Percentiles rank a stretch among this genome's conserved stretches.
phyloP scores from a whole-genome alignment of 2,329 filamentous ascomycete species.

The Trichoderma atrobrunneum region DNA sequence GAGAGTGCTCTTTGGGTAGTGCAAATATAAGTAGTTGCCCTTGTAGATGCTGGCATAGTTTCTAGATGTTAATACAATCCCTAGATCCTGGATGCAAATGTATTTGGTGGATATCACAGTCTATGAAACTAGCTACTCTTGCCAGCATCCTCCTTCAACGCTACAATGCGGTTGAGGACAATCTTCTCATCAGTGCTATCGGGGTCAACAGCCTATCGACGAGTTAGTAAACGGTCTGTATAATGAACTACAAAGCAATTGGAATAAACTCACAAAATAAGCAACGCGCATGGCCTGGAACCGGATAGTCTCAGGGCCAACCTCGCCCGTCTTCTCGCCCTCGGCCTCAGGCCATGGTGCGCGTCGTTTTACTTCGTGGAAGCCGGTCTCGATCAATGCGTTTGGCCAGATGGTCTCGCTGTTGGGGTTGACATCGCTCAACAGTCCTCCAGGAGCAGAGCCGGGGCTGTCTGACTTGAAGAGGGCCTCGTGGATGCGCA shows the following conservation, averaged over 20 bases:
- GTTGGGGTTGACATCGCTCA: slow-evolving; percentile 75
- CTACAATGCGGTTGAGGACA: slow-evolving; percentile 83
- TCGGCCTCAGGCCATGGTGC: slow-evolving; percentile 79
- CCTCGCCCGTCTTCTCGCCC: slow-evolving; percentile 46
- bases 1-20: background rate
- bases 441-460: slow-evolving; percentile 70
- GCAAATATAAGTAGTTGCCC: background rate
- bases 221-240: background rate
- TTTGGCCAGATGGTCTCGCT: slow-evolving; percentile 71
- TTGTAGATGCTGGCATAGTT: background rate
- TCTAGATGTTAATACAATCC: background rate
- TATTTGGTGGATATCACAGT: background rate
- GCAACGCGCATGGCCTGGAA: slow-evolving; percentile 86
- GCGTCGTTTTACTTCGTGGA: slow-evolving; percentile 67
- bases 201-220: slow-evolving; percentile 59
- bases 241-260: background rate
- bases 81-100: background rate
- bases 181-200: slow-evolving; percentile 72
- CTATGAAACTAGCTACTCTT: slow-evolving; percentile 5
- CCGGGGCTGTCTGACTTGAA: slow-evolving; percentile 82
- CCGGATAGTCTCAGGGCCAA: slow-evolving; percentile 67
- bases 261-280: slow-evolving; percentile 58
- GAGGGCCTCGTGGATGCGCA: slow-evolving; percentile 71
- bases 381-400: slow-evolving; percentile 74
- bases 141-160: slow-evolving; percentile 69